Evolutionary conservation across 371 early-diverging fungal genomes (phyloP), one percentile per base, ranked within the genome.

Genomic region (Aphelidium insulamus): DNA sequence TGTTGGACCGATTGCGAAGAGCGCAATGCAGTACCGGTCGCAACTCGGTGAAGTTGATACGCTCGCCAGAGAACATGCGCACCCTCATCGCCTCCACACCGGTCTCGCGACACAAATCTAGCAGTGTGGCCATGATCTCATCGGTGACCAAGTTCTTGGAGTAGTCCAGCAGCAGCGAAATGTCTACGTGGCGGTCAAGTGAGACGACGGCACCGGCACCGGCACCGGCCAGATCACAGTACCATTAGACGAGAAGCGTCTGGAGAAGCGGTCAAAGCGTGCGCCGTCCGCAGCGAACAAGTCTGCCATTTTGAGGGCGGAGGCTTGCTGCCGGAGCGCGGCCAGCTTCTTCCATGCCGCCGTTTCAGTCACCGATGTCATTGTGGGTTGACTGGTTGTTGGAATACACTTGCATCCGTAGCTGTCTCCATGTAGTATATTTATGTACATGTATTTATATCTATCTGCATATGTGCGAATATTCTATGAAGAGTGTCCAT

Each of bases 41-140:
- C 41, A 84, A 62, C 65, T 98, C 99, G 21, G 99, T 97, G 42
- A 80, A 81, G 66, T 98, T 98, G 57, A 98, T 92, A 41, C 64
- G 72, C 36, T 81, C 80, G 31, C 98, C 97, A n/a, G 50, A 39
- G 47, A 91, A 92, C 94, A 97, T 92, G 54, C 71, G 70, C 35
- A 70, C 58, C 38, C 87, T 72, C 69, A 72, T 72, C 31, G 68
- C 72, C 46, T 74, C 75, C 26, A 94, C 76, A 32, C 78, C 65
- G 27, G 80, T 69, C 50, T 87, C 86, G 39, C 65, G 62, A 46
- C 76, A 83, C 37, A 94, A 63, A 16, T 69, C 62, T 12, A 90
- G 44, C 40, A 94, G 65, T 37, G 78, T 54, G 23, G 56, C 40
- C 30, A 86, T 57, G 30, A 81, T 84, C 35, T 77, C 76, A 32